Evolutionary conservation across 257 asterid genomes (phyloP), one percentile per base, ranked within the genome.

Genomic region (Solanum gandarillasii): DNA sequence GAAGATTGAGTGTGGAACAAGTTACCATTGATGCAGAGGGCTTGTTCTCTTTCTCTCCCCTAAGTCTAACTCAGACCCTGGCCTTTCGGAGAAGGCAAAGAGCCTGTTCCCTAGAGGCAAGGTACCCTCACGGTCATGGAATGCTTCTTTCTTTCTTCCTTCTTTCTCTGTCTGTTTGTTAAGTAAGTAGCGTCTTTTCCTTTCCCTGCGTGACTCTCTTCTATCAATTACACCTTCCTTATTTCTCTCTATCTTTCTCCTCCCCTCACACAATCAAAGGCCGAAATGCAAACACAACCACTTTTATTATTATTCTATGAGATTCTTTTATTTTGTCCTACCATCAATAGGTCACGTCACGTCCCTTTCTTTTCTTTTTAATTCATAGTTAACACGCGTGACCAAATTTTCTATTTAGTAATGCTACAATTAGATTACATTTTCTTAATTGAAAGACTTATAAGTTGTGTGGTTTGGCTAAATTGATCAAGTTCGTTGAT

Each of bases 51-150:
- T 78, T 73, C 32, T 62, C 34, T 62, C 83, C 86, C 78, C 48
- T 86, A 85, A 29, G 12, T 71, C 79, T 71, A 35, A 70, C 88
- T 75, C 75, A 38, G 83, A 76, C 89, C 88, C 89, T 87, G 83
- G 73, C 55, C 88, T 88, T 89, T 75, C 86, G 91, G 91, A 88
- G 87, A 87, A 88, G 90, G 90, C 87, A 55, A 87, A 88, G 90
- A 90, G 87, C 81, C 87, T 32, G 87, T 62, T 84, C 58, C 71
- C 83, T 85, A 41, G 67, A 67, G 58, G 67, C 82, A 14, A 67
- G 31, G 14, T 62, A 23, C 87, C 70, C 46, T 60, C 73, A 36
- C 11, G 23, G 74, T 60, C 73, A 62, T 23, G 23, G 74, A 43
- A 86, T 31, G 35, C 76, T 70, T 70, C 41, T 86, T 20, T 70